Conservation (phyloP, 352 stramenopile species). For the Globisporangium parvum region DNA sequence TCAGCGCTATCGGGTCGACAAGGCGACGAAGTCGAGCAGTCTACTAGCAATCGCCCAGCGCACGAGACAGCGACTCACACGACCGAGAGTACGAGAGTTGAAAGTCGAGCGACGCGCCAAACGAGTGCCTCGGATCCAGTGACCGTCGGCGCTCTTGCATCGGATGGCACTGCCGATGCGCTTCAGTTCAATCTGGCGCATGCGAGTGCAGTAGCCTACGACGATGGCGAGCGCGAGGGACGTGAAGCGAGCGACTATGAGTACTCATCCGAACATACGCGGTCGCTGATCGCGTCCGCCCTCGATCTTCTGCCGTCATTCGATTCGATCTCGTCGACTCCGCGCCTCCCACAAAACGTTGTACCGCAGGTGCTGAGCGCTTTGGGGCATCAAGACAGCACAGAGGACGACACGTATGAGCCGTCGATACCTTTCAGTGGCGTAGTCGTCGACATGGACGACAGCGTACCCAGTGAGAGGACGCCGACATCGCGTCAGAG, state of each 20-base stretch:
- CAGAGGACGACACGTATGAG: background rate
- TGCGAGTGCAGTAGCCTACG: too few relatives aligned
- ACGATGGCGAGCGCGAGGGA: background rate
- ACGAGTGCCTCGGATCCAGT: too few relatives aligned
- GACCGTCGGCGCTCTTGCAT: too few relatives aligned
- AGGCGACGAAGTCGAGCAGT: too few relatives aligned
- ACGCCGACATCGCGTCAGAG: background rate
- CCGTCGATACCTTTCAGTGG: background rate
- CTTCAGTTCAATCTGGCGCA: background rate
- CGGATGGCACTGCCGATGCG: too few relatives aligned
- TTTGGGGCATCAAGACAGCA: background rate
- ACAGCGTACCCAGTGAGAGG: background rate
- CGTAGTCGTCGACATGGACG: background rate
- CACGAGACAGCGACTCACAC: too few relatives aligned
- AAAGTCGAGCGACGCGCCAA: too few relatives aligned
- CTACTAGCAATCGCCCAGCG: too few relatives aligned
- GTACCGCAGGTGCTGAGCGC: background rate
- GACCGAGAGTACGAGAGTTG: too few relatives aligned
- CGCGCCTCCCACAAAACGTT: background rate
- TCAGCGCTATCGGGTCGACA: too few relatives aligned
- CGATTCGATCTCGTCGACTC: slow-evolving; percentile 3
- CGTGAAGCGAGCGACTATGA: slow-evolving; percentile 16
- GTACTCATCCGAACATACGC: slow-evolving; percentile 26
- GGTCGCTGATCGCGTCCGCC: slow-evolving; percentile 31
- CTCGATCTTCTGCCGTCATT: slow-evolving; percentile 29